These are phyloP conservation scores for Tolypocladium cylindrosporum DNA, from an alignment of 2,329 filamentous ascomycete genomes.

Conservation along the genomic window DNA sequence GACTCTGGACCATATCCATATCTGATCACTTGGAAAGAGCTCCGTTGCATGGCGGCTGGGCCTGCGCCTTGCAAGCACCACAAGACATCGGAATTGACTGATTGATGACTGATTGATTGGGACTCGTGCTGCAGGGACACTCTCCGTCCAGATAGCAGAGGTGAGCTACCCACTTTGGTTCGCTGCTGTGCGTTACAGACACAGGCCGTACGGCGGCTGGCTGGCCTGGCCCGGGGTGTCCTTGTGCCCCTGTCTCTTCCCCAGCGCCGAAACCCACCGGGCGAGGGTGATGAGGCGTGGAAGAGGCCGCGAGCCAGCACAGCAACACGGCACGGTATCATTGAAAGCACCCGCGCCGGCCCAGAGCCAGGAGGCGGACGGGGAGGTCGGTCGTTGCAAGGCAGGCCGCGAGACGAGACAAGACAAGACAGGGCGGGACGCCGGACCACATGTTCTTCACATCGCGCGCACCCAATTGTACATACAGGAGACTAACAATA, in stretches of 20 bases:
- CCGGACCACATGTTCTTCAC: neutral
- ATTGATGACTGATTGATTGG: neutral
- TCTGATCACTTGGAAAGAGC: neutral
- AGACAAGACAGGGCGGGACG: conserved; percentile 6
- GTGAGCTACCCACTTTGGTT: neutral
- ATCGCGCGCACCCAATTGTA: neutral
- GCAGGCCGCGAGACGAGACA: neutral
- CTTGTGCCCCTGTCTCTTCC: neutral
- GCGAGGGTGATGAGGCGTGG: neutral
- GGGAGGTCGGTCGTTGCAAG: neutral
- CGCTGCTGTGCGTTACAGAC: neutral
- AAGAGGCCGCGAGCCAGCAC: neutral
- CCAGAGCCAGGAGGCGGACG: neutral
- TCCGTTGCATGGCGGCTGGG: neutral
- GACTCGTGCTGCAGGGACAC: neutral
- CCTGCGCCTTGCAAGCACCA: neutral
- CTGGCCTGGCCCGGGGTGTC: neutral
- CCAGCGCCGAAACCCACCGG: conserved; percentile 1
- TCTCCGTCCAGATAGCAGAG: neutral
- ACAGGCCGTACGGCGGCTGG: conserved; percentile 1
- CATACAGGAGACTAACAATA: neutral
- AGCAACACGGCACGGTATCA: neutral
- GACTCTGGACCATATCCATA: neutral
- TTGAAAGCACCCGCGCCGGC: neutral
- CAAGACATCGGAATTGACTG: neutral